phyloP scores from a whole-genome alignment of 768 basidiomycete species.

The Crucibulum laeve region DNA sequence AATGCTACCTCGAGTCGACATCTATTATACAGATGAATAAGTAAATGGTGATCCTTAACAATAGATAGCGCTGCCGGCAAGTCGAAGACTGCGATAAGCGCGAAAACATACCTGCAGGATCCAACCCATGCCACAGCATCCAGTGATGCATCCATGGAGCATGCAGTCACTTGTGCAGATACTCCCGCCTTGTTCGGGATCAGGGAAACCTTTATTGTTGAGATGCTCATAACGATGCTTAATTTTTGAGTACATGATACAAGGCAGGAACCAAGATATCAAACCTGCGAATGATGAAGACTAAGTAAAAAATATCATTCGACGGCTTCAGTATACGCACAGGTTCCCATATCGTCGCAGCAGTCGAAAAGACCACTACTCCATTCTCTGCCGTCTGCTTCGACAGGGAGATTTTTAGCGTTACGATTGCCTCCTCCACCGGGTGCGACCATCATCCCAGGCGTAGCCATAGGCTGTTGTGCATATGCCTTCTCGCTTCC shows the following conservation, averaged over 20 bases:
- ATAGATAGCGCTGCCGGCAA: no score
- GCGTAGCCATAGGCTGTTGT: neutral
- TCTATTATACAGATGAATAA: conserved; percentile 12
- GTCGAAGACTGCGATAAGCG: neutral
- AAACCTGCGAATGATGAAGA: conserved; percentile 19
- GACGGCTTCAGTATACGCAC: conserved; percentile 13
- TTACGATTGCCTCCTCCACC: conserved; percentile 28
- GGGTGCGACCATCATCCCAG: conserved; percentile 22
- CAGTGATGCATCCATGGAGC: conserved; percentile 24
- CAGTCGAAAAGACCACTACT: conserved; percentile 27
- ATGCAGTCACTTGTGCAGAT: conserved; percentile 30
- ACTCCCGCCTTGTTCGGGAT: conserved; percentile 29
- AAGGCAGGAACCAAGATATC: conserved; percentile 35
- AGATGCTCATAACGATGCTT: conserved; percentile 37
- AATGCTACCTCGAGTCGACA: conserved; percentile 28
- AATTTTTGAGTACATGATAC: conserved; percentile 34
- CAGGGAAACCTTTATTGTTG: conserved; percentile 26
- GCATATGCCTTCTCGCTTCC: no score
- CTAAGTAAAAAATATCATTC: neutral
- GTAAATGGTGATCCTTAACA: neutral
- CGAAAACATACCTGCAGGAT: conserved; percentile 32
- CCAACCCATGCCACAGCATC: conserved; percentile 27
- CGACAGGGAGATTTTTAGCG: conserved; percentile 26
- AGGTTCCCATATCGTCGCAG: conserved; percentile 23
- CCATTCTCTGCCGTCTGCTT: conserved; percentile 31